Percentiles rank a stretch among this genome's conserved stretches.
These are phyloP conservation scores for Acorus calamus DNA, from an alignment of 106 monocot genomes.

Conservation along the genomic window DNA sequence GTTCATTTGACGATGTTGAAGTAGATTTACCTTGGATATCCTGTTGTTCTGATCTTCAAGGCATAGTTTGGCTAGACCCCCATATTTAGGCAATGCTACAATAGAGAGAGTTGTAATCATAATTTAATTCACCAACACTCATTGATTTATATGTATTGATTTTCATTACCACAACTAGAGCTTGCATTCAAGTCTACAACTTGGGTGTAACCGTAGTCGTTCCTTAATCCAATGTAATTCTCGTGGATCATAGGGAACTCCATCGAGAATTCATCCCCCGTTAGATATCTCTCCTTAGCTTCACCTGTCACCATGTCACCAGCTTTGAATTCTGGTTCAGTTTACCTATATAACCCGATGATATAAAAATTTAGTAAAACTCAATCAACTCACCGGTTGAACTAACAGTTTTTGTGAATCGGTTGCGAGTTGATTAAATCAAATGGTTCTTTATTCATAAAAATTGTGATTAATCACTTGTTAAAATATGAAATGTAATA, in stretches of 20 bases:
- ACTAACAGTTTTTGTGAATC: too few species aligned
- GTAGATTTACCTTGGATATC: conserved; percentile 11
- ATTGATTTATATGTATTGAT: too few species aligned
- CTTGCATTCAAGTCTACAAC: conserved; percentile 27
- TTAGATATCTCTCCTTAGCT: conserved; percentile 30
- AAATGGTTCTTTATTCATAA: too few species aligned
- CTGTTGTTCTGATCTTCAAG: conserved; percentile 12
- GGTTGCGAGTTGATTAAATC: too few species aligned
- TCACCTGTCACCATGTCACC: conserved; percentile 27
- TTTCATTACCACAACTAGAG: conserved; percentile 19
- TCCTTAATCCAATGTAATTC: conserved; percentile 13
- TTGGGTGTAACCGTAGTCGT: conserved; percentile 37
- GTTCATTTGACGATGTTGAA: too few species aligned
- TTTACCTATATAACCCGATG: too few species aligned
- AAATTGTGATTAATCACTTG: too few species aligned
- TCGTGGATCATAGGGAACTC: conserved; percentile 40
- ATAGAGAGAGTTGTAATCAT: not conserved
- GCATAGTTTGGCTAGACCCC: conserved; percentile 30
- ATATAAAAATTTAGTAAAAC: too few species aligned
- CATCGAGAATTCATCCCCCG: conserved; percentile 21
- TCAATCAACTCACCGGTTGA: too few species aligned
- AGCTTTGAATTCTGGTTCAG: too few species aligned
- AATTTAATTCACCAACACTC: too few species aligned
- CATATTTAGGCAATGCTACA: conserved; percentile 27
- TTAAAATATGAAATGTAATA: too few species aligned